These are phyloP conservation scores for Lunasporangiospora selenospora DNA, from an alignment of 192 early-diverging fungal genomes.

Conservation along the genomic window DNA sequence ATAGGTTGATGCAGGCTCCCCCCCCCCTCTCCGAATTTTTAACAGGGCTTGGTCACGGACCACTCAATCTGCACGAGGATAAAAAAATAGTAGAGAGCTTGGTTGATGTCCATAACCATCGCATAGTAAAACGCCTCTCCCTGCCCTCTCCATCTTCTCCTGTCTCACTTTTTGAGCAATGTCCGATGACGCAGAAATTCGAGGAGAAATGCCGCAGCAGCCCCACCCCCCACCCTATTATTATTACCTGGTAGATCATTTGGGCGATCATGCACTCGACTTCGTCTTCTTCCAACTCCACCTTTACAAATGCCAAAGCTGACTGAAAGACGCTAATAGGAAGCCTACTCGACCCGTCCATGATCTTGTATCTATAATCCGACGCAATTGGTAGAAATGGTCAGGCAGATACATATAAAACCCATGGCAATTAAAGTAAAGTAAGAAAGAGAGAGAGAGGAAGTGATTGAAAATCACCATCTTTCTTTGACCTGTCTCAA, in stretches of 20 bases:
- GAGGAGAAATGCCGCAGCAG: background rate
- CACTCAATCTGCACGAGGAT: constrained; percentile 5
- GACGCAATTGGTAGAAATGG: background rate
- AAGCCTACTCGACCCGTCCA: constrained; percentile 62
- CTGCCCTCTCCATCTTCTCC: no score
- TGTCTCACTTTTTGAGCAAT: no score
- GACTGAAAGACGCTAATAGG: constrained; percentile 64
- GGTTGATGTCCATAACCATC: background rate
- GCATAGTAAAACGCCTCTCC: no score
- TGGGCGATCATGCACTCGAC: constrained; percentile 89
- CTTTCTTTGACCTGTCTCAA: no score
- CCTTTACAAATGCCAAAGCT: constrained; percentile 68
- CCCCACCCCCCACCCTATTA: background rate
- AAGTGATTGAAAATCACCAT: no score
- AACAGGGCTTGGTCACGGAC: no score
- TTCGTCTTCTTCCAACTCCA: constrained; percentile 67
- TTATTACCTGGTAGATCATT: constrained; percentile 82
- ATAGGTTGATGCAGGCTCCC: no score
- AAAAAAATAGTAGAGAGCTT: background rate
- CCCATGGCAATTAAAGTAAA: no score
- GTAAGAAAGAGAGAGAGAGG: no score
- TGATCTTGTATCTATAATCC: constrained; percentile 54
- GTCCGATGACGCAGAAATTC: no score
- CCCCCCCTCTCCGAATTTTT: no score
- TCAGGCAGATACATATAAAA: background rate